Evolutionary conservation across 495 filamentous ascomycete genomes (phyloP).

Genomic region (Xylaria longipes): DNA sequence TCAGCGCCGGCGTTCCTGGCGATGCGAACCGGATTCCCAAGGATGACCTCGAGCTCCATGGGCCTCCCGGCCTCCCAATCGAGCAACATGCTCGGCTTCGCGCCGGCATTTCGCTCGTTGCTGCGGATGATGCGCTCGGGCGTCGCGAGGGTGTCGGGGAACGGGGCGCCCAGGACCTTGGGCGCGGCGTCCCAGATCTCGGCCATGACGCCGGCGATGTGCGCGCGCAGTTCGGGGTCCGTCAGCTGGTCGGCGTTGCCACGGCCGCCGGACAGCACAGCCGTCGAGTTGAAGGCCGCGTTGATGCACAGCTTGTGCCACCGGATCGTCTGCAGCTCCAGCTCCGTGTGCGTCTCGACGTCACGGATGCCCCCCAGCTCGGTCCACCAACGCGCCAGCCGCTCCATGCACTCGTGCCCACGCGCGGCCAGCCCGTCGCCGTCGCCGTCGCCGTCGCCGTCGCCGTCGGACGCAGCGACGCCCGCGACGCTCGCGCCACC

Average conservation of each 20-base stretch:
- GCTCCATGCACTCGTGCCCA: slow-evolving; percentile 34
- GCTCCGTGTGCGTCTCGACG: slow-evolving; percentile 54
- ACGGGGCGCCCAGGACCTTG: slow-evolving; percentile 53
- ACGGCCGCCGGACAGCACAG: slow-evolving; percentile 61
- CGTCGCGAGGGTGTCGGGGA: slow-evolving; percentile 53
- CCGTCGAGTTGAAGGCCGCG: slow-evolving; percentile 67
- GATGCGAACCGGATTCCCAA: slow-evolving; percentile 64
- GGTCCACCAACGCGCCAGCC: slow-evolving; percentile 47
- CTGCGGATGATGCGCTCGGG: slow-evolving; percentile 62
- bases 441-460: slow-evolving; percentile 34
- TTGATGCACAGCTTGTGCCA: slow-evolving; percentile 74
- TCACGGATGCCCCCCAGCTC: slow-evolving; percentile 59
- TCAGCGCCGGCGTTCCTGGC: slow-evolving; percentile 58
- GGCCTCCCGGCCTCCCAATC: slow-evolving; percentile 63
- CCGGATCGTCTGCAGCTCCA: slow-evolving; percentile 61
- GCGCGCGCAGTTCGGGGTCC: slow-evolving; percentile 56
- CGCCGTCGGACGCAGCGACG: slow-evolving; percentile 28
- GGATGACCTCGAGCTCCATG: slow-evolving; percentile 67
- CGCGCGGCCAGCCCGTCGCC: slow-evolving; percentile 42
- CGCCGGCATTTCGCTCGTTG: slow-evolving; percentile 61
- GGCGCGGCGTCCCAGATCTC: slow-evolving; percentile 64
- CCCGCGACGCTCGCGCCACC: too few species aligned
- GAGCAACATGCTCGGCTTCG: slow-evolving; percentile 64
- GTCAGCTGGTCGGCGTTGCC: slow-evolving; percentile 62
- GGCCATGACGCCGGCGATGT: slow-evolving; percentile 60